Evolutionary conservation across 495 filamentous ascomycete species (phyloP).

Genomic region (Neurospora africana): DNA sequence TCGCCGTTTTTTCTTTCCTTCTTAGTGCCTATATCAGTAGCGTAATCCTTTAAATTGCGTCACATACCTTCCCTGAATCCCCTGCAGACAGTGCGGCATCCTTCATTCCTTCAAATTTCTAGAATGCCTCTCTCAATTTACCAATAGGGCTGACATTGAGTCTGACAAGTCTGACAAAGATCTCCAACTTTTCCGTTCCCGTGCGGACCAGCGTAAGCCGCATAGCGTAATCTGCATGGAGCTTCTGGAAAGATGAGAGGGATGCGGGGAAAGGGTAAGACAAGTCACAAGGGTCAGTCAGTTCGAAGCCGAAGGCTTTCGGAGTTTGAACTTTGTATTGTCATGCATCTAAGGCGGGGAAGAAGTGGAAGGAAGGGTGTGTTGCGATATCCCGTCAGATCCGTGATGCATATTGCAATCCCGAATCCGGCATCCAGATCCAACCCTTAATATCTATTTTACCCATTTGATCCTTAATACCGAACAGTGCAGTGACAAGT

Average conservation of each 20-base stretch:
- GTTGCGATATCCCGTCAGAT: background rate
- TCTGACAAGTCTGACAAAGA: background rate
- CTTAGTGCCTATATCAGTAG: no score
- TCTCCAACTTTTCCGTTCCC: background rate
- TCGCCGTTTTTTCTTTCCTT: no score
- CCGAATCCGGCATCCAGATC: background rate
- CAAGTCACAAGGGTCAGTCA: background rate
- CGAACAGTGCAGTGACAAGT: background rate
- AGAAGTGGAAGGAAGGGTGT: background rate
- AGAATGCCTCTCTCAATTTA: background rate
- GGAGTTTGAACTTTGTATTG: background rate
- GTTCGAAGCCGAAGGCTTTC: background rate
- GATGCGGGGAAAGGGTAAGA: background rate
- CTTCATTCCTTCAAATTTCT: background rate
- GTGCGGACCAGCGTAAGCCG: background rate
- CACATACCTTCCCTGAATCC: no score
- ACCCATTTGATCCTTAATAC: background rate
- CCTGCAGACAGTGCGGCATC: background rate
- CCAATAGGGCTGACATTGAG: background rate
- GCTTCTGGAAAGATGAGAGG: background rate
- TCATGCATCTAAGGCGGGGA: background rate
- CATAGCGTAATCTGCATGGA: background rate
- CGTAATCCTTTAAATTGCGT: background rate
- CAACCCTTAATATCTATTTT: background rate
- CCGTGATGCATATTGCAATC: background rate